Evolutionary conservation across 2,329 filamentous ascomycete genomes (phyloP).

Genomic region (Microthyrium microscopicum): DNA sequence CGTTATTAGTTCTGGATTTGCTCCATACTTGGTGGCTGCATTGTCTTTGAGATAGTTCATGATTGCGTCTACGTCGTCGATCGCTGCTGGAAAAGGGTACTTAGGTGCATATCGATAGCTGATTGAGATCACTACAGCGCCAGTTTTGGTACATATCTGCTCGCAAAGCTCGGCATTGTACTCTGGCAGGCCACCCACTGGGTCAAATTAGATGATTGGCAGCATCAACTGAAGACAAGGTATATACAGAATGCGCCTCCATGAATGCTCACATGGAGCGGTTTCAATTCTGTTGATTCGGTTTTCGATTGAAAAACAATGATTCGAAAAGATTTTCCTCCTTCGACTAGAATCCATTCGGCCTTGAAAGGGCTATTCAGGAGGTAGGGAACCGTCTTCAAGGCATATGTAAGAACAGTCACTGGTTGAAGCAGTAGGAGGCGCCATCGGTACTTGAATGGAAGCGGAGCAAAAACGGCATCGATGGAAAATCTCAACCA

Average conservation of each 20-base stretch:
- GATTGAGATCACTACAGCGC: conserved; percentile 23
- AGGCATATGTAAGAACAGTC: conserved; percentile 21
- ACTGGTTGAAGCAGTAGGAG: conserved; percentile 27
- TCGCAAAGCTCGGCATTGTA: conserved; percentile 20
- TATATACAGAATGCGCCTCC: too few species aligned
- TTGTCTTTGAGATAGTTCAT: conserved; percentile 25
- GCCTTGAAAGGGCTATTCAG: conserved; percentile 21
- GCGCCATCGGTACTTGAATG: conserved; percentile 26
- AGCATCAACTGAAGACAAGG: too few species aligned
- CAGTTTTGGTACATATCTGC: conserved; percentile 21
- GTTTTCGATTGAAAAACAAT: conserved; percentile 20
- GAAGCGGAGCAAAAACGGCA: conserved; percentile 22
- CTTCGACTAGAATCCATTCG: conserved; percentile 18
- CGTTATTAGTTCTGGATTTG: conserved; percentile 26
- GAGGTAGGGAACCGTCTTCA: conserved; percentile 21
- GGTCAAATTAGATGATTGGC: too few species aligned
- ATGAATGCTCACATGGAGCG: too few species aligned
- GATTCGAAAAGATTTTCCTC: conserved; percentile 15
- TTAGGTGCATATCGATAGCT: conserved; percentile 27
- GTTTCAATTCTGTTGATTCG: conserved; percentile 9
- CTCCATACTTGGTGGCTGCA: conserved; percentile 19
- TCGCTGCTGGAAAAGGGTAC: conserved; percentile 23
- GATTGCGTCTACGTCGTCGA: conserved; percentile 28
- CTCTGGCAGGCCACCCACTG: conserved; percentile 28
- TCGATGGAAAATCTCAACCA: too few species aligned